These are phyloP conservation scores for Geotrichum restrictum DNA, from an alignment of 1,139 yeast species.

Conservation along the genomic window DNA sequence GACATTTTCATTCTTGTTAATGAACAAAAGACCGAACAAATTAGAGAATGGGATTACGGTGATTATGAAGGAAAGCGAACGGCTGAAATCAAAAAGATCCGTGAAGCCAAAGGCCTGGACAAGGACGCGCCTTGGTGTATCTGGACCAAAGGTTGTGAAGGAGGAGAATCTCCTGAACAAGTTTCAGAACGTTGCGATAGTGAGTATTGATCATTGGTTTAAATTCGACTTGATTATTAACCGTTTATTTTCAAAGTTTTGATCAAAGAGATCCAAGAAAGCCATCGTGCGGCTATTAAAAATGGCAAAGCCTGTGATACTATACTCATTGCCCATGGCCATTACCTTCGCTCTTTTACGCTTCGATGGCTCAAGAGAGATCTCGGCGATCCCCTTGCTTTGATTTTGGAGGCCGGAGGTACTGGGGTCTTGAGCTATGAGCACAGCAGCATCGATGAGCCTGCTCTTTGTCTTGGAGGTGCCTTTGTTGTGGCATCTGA, in stretches of 20 bases:
- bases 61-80: conserved; percentile 85
- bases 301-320: conserved; percentile 61
- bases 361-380: conserved; percentile 76
- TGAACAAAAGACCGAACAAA: conserved; percentile 50
- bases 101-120: conserved; percentile 59
- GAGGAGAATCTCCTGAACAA: conserved; percentile 67
- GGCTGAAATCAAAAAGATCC: conserved; percentile 55
- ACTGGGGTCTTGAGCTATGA: conserved; percentile 89
- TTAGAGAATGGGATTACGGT: conserved; percentile 95
- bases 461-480: conserved; percentile 66
- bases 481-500: conserved; percentile 46
- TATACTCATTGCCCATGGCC: conserved; percentile 87
- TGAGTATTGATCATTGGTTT: neutral
- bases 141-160: conserved; percentile 91
- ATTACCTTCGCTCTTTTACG: conserved; percentile 81
- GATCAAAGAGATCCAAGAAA: conserved; percentile 55
- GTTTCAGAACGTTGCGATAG: conserved; percentile 68
- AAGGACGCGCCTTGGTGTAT: conserved; percentile 60
- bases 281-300: conserved; percentile 60
- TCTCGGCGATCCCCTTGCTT: conserved; percentile 59
- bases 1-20: conserved; percentile 24
- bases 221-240: too few species aligned
- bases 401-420: conserved; percentile 90
- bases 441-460: conserved; percentile 78
- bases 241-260: conserved; percentile 33